Conservation (phyloP, 371 early-diverging fungal genomes). For the Haplosporangium sp. region DNA sequence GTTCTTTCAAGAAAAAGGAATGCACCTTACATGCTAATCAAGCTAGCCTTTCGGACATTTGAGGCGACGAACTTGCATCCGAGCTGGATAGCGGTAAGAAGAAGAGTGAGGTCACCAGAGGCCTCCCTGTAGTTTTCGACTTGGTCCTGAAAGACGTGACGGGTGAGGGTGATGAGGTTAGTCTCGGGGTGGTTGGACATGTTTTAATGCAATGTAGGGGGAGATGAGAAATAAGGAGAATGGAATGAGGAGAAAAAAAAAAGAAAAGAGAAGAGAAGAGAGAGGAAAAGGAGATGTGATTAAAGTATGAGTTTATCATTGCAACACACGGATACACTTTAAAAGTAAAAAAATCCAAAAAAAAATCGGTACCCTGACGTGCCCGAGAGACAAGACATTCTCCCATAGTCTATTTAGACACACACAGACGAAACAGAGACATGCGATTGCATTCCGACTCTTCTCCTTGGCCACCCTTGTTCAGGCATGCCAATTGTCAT, state of each 20-base stretch:
- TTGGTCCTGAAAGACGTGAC: slow-evolving; percentile 93
- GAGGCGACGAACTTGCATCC: slow-evolving; percentile 98
- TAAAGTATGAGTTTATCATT: neutral
- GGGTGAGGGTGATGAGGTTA: slow-evolving; percentile 94
- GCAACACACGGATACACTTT: slow-evolving; percentile 5
- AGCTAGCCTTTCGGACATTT: slow-evolving; percentile 95
- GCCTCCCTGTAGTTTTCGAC: slow-evolving; percentile 85
- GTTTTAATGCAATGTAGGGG: neutral
- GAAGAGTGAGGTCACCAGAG: slow-evolving; percentile 94
- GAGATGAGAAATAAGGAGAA: neutral
- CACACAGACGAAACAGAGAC: neutral
- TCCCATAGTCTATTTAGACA: neutral
- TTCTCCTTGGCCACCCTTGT: neutral
- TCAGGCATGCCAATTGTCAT: neutral
- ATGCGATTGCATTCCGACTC: neutral
- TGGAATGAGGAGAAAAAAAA: neutral
- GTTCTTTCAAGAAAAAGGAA: neutral
- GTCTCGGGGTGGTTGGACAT: slow-evolving; percentile 65
- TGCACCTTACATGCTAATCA: slow-evolving; percentile 88
- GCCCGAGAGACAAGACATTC: neutral
- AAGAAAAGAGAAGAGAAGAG: neutral
- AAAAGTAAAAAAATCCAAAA: neutral
- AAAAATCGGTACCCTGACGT: neutral
- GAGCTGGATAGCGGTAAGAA: slow-evolving; percentile 91
- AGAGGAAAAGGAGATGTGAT: neutral